Base-by-base conservation (phyloP, 2,329 filamentous ascomycete genomes). In the Ophiostoma populinum region DNA sequence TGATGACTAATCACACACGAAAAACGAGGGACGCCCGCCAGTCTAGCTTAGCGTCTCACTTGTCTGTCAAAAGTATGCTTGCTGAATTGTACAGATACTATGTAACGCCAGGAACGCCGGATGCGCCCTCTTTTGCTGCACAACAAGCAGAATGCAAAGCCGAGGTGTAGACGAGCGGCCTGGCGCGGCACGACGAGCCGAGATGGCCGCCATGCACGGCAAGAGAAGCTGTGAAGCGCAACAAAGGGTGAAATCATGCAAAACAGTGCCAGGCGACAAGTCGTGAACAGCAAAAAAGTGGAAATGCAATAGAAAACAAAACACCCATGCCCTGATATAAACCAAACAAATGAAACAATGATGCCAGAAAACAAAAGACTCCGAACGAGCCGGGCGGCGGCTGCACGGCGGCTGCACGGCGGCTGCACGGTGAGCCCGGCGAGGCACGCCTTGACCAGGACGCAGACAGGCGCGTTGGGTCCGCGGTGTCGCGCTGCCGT, bases 51-150 rank as follows among this genome's bases (percentile, higher is more conserved):
- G n/a, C n/a, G n/a, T n/a, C n/a, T n/a, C n/a, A n/a, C n/a, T n/a
- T n/a, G n/a, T n/a, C n/a, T n/a, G n/a, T n/a, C n/a, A n/a, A n/a
- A n/a, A n/a, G n/a, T n/a, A n/a, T n/a, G n/a, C n/a, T n/a, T n/a
- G n/a, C n/a, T n/a, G n/a, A 11, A 32, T 24, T 13, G 24, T 32
- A 32, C 30, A 32, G 20, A 32, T 32, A 32, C 29, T 31, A 21
- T 21, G 21, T 25, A 25, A 38, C 37, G 34, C 16, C n/a, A 21
- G 9, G 12, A 39, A 39, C 37, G 37, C 37, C 37, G 18, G 21
- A 36, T 34, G 37, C 37, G 34, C 37, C 37, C 18, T 35, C 31
- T 31, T 39, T 39, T 39, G 37, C 37, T 33, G 34, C 34, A 19
- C 21, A 33, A 33, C 31, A 33, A 29, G 24, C 24, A 38, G 32